A percentile compares a stretch with the other conserved stretches of the same genome.
Conservation (phyloP, 1,139 yeast genomes). For the Yamadazyma siamensis region DNA sequence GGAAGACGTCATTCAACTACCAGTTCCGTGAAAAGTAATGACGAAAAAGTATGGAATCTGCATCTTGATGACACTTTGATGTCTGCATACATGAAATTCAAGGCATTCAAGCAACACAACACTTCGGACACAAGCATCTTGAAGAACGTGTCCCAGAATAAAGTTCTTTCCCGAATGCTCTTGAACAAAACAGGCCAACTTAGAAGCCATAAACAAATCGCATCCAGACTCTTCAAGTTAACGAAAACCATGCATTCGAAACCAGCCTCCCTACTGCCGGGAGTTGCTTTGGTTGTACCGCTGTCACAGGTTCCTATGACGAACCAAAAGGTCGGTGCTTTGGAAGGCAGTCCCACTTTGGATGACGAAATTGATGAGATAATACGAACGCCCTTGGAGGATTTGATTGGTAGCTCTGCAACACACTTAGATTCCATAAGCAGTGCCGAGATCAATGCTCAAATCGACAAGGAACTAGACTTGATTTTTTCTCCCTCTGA, state of each 20-base stretch:
- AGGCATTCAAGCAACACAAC: conserved; percentile 29
- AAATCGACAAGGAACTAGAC: conserved; percentile 26
- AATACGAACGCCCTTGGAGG: conserved; percentile 24
- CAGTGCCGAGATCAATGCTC: conserved; percentile 17
- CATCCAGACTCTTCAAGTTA: conserved; percentile 29
- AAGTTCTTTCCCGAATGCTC: conserved; percentile 41
- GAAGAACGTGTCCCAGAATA: conserved; percentile 39
- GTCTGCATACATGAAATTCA: conserved; percentile 35
- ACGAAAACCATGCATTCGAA: conserved; percentile 12
- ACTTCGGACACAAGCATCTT: conserved; percentile 23
- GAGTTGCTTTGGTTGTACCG: too few species aligned
- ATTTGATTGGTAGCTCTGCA: conserved; percentile 15
- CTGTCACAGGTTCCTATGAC: too few species aligned
- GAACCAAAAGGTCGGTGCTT: neutral
- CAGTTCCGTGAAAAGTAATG: conserved; percentile 7
- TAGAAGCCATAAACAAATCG: conserved; percentile 41
- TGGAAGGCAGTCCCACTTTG: conserved; percentile 14
- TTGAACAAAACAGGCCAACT: conserved; percentile 34
- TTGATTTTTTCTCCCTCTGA: conserved; percentile 27
- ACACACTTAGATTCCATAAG: conserved; percentile 15
- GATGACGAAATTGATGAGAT: conserved; percentile 22
- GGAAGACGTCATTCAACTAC: conserved; percentile 9
- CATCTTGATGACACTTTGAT: conserved; percentile 37
- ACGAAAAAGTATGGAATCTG: conserved; percentile 36
- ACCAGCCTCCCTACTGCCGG: too few species aligned